A percentile compares a stretch with the other conserved stretches of the same genome.
phyloP scores from a whole-genome alignment of 768 basidiomycete species.

The Pulveroboletus frians region DNA sequence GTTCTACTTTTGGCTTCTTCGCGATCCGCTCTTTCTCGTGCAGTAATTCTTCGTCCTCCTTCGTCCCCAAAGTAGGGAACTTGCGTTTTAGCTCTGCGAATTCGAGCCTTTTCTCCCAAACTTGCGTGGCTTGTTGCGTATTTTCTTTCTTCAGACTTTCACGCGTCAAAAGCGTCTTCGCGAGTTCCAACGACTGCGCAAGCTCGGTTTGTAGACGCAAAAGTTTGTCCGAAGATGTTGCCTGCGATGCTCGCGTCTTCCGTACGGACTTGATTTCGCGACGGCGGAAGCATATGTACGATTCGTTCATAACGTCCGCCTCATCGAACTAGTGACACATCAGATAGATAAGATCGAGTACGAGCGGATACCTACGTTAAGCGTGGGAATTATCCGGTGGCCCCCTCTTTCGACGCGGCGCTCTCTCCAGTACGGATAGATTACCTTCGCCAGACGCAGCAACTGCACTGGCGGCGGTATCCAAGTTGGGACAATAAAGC shows the following conservation, averaged over 20 bases:
- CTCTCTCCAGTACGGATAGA: slow-evolving; percentile 90
- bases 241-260: slow-evolving; percentile 90
- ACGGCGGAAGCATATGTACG: slow-evolving; percentile 95
- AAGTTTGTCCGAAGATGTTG: slow-evolving; percentile 85
- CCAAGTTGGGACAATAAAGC: slow-evolving; percentile 62
- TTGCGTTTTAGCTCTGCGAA: slow-evolving; percentile 79
- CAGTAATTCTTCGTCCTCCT: slow-evolving; percentile 67
- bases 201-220: slow-evolving; percentile 77
- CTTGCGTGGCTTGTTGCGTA: slow-evolving; percentile 49
- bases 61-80: slow-evolving; percentile 53
- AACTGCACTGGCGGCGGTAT: slow-evolving; percentile 60
- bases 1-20: slow-evolving; percentile 50
- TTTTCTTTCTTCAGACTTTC: slow-evolving; percentile 72
- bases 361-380: slow-evolving; percentile 61
- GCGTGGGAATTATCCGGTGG: slow-evolving; percentile 75
- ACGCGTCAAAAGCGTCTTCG: slow-evolving; percentile 60
- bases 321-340: slow-evolving; percentile 64
- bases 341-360: neutral
- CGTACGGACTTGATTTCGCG: slow-evolving; percentile 91
- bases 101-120: slow-evolving; percentile 77
- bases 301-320: slow-evolving; percentile 82
- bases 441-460: slow-evolving; percentile 59
- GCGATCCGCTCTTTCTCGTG: slow-evolving; percentile 63
- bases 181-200: slow-evolving; percentile 64
- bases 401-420: slow-evolving; percentile 77